Base-by-base conservation (phyloP, 331 rosid genomes). In the Spiraea crenata region DNA sequence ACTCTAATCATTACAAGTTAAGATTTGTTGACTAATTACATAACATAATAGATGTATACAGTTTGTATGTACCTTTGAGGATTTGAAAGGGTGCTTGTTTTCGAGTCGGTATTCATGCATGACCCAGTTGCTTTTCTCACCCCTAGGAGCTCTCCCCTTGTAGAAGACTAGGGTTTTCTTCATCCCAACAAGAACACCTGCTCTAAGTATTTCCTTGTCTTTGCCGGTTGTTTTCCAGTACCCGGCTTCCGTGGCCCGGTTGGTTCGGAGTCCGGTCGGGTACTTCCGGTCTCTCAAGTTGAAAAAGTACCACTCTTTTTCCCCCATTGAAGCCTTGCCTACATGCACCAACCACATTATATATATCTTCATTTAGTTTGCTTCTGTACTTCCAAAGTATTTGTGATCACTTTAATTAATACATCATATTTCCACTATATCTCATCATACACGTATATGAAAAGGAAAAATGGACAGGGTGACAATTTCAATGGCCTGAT, bases 181-280 rank as follows among this genome's bases (percentile, higher is more conserved):
- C 96, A 93, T 86, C 14, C 99, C 99, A 0, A 89, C 88, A 72
- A 93, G 74, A 3, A 86, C 83, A 6, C 85, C 87, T n/a, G 58
- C 71, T 3, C 86, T 64, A 60, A 74, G 81, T 42, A 95, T 95
- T n/a, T 95, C 96, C 69, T 81, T 95, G 80, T 95, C 99, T 65
- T 95, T 95, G 13, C 99, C 99, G 4, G 99, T 95, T 5, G 99
- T 95, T 78, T 95, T 95, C 99, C 99, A 95, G 14, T 95, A 95
- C 0, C 99, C 99, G 1, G 92, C 90, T 82, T 95, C 98, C 0
- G 99, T 95, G 16, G 99, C 99, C 69, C 99, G 72, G 54, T 95
- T 95, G 6, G 99, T 95, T 65, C 99, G 67, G 39, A 91, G 93
- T 37, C 99, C 99, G 0, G 99, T 95, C 46, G 99, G 99, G 62